phyloP scores from a whole-genome alignment of 257 asterid genomes.

The Ilex asprella region DNA sequence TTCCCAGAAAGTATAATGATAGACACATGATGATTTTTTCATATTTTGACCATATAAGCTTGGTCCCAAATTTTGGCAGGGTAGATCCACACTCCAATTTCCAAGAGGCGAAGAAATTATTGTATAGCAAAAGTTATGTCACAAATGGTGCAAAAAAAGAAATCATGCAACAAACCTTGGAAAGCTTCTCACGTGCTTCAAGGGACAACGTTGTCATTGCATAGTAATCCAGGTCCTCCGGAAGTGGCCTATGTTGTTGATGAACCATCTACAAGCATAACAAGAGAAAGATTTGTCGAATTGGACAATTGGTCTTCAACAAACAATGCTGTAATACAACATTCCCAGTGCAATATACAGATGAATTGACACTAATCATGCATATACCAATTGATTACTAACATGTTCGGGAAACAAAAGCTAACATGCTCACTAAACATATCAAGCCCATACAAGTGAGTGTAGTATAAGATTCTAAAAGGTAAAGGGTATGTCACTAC shows the following conservation, averaged over 20 bases:
- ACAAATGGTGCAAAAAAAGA: background rate
- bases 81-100: too few relatives aligned
- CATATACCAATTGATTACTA: background rate
- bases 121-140: background rate
- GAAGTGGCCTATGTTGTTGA: slow-evolving; percentile 72
- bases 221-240: slow-evolving; percentile 69
- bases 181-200: slow-evolving; percentile 91
- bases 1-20: too few relatives aligned
- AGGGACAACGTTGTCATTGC: slow-evolving; percentile 76
- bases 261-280: slow-evolving; percentile 67
- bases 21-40: too few relatives aligned
- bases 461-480: background rate
- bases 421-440: background rate
- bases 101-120: too few relatives aligned
- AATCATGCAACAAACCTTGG: slow-evolving; percentile 51
- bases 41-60: background rate
- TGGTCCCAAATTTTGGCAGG: too few relatives aligned
- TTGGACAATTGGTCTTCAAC: background rate
- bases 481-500: background rate
- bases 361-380: background rate
- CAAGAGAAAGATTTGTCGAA: slow-evolving; percentile 3
- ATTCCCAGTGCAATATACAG: background rate
- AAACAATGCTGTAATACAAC: background rate
- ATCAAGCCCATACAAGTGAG: background rate
- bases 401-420: background rate